Base-by-base conservation (phyloP, 169 alveolate species). In the Plasmodium vivax region DNA sequence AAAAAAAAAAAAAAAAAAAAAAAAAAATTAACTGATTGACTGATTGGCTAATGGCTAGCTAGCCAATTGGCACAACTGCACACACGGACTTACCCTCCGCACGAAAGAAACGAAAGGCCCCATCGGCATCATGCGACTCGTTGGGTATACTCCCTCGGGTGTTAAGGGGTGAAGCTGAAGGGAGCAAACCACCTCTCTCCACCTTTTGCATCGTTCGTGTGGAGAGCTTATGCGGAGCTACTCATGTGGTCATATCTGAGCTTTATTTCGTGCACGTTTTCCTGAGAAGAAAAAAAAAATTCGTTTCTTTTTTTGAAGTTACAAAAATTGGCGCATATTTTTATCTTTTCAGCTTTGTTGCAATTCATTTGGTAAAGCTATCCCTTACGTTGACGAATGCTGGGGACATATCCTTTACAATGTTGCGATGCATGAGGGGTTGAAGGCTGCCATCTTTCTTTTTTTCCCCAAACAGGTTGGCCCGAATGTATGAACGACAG, bases 211-310 rank as follows among this genome's bases (percentile, higher is more conserved):
- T 47, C 58, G n/a, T 47, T 12, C n/a, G n/a, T n/a, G n/a, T 12
- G n/a, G 58, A 27, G 27, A 47, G 30, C 41, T 34, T 32, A 36
- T 38, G 23, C 12, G 14, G 32, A 19, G 72, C 27, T 81, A 56
- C 51, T 84, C 74, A 85, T 19, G 45, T 85, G 85, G 79, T 68
- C 81, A 85, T 85, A 85, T 75, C 93, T 10, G 9, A 77, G 68
- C 10, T 47, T 74, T 74, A 85, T 85, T 85, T 85, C 93, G 16
- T 77, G 23, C 19, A 27, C 32, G 62, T 85, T 51, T 72, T 85
- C 93, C 93, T 85, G 81, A 85, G 79, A 74, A 85, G 41, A 74
- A 32, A 51, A 47, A 84, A 19, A 7, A 19, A 51, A 41, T 82
- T 51, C 68, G 32, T 82, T 82, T 56, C 41, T 51, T 51, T 51